Conservation (phyloP, 169 alveolate species). For the Cyclospora cayetanensis region DNA sequence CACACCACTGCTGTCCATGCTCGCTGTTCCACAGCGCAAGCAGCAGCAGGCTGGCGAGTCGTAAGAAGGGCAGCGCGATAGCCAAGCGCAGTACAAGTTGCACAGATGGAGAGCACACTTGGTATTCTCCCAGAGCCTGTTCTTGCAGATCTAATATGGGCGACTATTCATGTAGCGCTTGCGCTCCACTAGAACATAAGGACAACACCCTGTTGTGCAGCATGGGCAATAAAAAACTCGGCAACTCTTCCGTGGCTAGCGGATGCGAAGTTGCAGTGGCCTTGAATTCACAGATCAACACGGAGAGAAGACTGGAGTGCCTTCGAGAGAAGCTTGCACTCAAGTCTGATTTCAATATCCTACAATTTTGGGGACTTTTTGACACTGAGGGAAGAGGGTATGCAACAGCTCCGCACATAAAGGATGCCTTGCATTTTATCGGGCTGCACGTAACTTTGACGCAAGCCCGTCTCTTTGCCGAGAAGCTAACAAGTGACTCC, state of each 20-base stretch:
- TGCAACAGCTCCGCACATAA: slow-evolving; percentile 66
- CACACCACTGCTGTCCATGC: not conserved
- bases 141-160: slow-evolving; percentile 14
- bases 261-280: slow-evolving; percentile 64
- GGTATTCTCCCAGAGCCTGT: slow-evolving; percentile 8
- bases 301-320: slow-evolving; percentile 61
- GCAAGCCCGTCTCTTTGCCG: slow-evolving; percentile 69
- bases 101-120: not conserved
- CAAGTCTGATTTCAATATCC: slow-evolving; percentile 67
- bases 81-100: slow-evolving; percentile 42
- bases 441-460: slow-evolving; percentile 54
- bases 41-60: slow-evolving; percentile 46
- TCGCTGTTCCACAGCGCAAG: slow-evolving; percentile 17
- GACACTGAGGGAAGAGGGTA: slow-evolving; percentile 71
- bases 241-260: slow-evolving; percentile 18
- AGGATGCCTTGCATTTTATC: slow-evolving; percentile 62
- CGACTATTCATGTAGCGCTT: not conserved
- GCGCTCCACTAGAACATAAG: not conserved
- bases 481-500: slow-evolving; percentile 54
- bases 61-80: not conserved
- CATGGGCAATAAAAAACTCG: not conserved
- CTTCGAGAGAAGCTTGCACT: slow-evolving; percentile 67
- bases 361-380: slow-evolving; percentile 71
- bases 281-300: slow-evolving; percentile 58
- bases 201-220: slow-evolving; percentile 10